Base-by-base conservation (phyloP, 805 yeast genomes). In the Peterozyma toletana region DNA sequence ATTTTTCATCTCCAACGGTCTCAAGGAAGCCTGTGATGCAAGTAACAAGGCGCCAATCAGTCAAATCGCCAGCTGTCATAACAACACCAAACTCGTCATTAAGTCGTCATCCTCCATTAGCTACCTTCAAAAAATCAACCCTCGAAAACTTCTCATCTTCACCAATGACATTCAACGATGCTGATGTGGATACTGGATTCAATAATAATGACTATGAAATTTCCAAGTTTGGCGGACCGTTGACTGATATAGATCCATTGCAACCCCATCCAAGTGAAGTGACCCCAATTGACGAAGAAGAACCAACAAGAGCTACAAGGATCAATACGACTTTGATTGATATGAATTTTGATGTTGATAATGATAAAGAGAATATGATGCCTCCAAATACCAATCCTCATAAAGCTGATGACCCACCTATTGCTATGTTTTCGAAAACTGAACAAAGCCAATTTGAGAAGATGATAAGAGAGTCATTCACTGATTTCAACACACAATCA, bases 271-370 rank as follows among this genome's bases (percentile, higher is more conserved):
- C 11, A n/a, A 41, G 35, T 18, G 41, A 44, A 29, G 41, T 34
- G 36, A 44, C 44, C 9, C 44, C 44, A n/a, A 43, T 40, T 4
- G 68, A 67, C 4, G 44, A 39, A 3, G 68, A 67, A 3, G 73
- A 74, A 15, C 75, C 74, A 11, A 65, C 68, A 68, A 59, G 67
- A 57, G 74, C 74, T 9, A 68, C 73, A 11, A 67, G 69, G 48
- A 58, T 66, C 33, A 70, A 70, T 48, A 70, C 75, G 9, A 56
- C 73, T 6, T 38, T 44, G 33, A 44, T 44, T 43, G 70, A 69
- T 15, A 69, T 69, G 39, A 67, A 66, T 47, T 41, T 69, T 16
- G 64, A 65, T 41, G 67, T 59, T 18, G 62, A 54, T 36, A 58
- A 48, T 17, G 15, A 31, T 31, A 31, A 31, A 5, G 15, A 14